Base-by-base conservation (phyloP, 805 yeast genomes). In the Cyberlindnera maclurae region DNA sequence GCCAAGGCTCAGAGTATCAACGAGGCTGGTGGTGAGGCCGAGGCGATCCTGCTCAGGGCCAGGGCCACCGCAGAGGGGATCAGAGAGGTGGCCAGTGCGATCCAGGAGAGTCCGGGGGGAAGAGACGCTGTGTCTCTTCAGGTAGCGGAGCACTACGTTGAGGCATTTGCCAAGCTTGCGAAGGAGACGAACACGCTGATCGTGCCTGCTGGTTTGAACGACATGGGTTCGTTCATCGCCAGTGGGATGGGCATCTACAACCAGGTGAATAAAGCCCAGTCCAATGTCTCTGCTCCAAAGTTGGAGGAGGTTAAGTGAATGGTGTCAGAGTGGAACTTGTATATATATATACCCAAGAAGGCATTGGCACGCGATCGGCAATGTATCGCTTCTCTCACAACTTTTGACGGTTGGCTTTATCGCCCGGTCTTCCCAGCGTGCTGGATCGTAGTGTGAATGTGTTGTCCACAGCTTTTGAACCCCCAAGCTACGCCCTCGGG, bases 131-230 rank as follows among this genome's bases (percentile, higher is more conserved):
- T 85, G 28, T 66, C 81, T 15, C 69, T 86, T 46, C 87, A 80
- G 58, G 78, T 85, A 31, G 95, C 95, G 12, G 89, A 82, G 55
- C 82, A 80, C 55, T 85, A 85, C 58, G 83, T 85, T 44, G 82
- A 78, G 38, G 85, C 90, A 26, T 85, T 86, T 56, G 81, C 82
- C 35, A 79, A 84, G 51, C 67, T 85, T 51, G 95, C 95, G 18
- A 84, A 85, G 65, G 90, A 83, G 58, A 64, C 81, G 26, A 85
- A 82, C 54, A 82, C 93, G 1, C 70, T 86, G 13, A 79, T 85
- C 28, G 70, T 85, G 18, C 95, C 95, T 12, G 72, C 87, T 10
- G 80, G 79, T 40, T 61, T 85, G 57, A 80, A 83, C 46, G 88
- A 85, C 52, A 64, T 85, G 57, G 79, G 89, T 35, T 68, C 77